phyloP scores from a whole-genome alignment of 495 filamentous ascomycete species.

The Trichodelitschia bisporula region DNA sequence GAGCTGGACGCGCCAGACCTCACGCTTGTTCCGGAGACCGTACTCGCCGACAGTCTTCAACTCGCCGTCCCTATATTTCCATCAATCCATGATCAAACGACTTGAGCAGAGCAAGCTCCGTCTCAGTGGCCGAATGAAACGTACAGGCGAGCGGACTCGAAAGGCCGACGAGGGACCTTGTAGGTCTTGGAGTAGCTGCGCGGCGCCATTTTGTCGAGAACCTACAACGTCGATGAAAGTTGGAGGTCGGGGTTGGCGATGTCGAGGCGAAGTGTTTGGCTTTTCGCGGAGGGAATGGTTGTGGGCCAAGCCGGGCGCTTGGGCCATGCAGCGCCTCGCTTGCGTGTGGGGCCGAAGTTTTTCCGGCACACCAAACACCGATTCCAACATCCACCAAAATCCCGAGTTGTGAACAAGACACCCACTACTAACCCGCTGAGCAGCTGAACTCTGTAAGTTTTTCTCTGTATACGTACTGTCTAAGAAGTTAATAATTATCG shows the following conservation, averaged over 20 bases:
- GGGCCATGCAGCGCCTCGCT: too few species aligned
- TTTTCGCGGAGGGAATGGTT: too few species aligned
- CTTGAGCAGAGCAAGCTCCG: slow-evolving; percentile 93
- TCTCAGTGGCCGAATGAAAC: slow-evolving; percentile 84
- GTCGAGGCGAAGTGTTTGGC: slow-evolving; percentile 4
- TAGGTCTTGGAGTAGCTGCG: slow-evolving; percentile 93
- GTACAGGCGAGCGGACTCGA: slow-evolving; percentile 99
- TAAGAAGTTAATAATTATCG: not conserved
- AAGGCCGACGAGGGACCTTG: slow-evolving; percentile 73
- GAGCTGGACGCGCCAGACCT: slow-evolving; percentile 98
- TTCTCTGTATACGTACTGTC: too few species aligned
- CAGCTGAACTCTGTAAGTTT: too few species aligned
- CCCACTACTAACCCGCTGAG: too few species aligned
- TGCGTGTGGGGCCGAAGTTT: too few species aligned
- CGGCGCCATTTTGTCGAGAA: slow-evolving; percentile 20
- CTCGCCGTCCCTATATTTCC: slow-evolving; percentile 60
- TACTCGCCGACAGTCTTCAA: slow-evolving; percentile 98
- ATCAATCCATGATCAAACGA: slow-evolving; percentile 42
- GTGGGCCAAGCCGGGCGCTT: too few species aligned
- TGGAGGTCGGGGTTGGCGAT: too few species aligned
- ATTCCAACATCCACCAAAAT: too few species aligned
- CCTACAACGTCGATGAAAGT: too few species aligned
- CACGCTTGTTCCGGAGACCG: slow-evolving; percentile 98
- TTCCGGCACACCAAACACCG: too few species aligned
- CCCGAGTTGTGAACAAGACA: too few species aligned